Base-by-base conservation (phyloP, 495 filamentous ascomycete genomes). In the Penicillium lagena region DNA sequence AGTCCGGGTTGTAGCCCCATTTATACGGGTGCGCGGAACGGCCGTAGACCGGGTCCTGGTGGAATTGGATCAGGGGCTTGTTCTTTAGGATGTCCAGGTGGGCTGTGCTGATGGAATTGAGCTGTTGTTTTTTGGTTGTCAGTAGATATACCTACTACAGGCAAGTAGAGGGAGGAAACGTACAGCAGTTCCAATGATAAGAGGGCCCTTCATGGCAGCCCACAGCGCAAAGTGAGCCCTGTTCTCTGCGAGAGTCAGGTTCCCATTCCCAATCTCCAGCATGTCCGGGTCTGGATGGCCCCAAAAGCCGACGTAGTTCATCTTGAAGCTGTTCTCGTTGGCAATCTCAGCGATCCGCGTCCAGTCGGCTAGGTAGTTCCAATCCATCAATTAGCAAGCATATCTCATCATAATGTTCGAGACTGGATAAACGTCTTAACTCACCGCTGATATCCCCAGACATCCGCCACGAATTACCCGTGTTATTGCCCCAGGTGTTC, bases 251-350 rank as follows among this genome's bases (percentile, higher is more conserved):
- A 69, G 45, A 4, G 71, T 80, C 36, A 86, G 61, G 5, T 68
- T 63, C 7, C 73, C 78, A 50, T 84, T 85, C 8, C 82, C 82
- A 29, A 86, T 70, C 50, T 86, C 83, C 0, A 86, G 71, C 82
- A 85, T 85, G 52, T 87, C 83, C 5, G 75, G 61, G 49, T 87
- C 82, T 7, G 78, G 75, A 42, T 72, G 67, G 29, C 72, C 77
- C 61, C 68, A 78, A 61, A 78, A 80, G 22, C 73, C 59, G 15
- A 64, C 71, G 17, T 66, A 60, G 46, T 73, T 66, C 34, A 74
- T 49, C 15, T 65, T 52, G 55, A 79, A 81, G 35, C 62, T 56
- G 42, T 68, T 70, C 29, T 72, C 60, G 38, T 67, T 70, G 39
- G 65, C 60, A 35, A 69, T 66, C 30, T 62, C 52, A 6, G 59